Conservation (phyloP, 2,329 filamentous ascomycete genomes). For the Alternaria triticimaculans region DNA sequence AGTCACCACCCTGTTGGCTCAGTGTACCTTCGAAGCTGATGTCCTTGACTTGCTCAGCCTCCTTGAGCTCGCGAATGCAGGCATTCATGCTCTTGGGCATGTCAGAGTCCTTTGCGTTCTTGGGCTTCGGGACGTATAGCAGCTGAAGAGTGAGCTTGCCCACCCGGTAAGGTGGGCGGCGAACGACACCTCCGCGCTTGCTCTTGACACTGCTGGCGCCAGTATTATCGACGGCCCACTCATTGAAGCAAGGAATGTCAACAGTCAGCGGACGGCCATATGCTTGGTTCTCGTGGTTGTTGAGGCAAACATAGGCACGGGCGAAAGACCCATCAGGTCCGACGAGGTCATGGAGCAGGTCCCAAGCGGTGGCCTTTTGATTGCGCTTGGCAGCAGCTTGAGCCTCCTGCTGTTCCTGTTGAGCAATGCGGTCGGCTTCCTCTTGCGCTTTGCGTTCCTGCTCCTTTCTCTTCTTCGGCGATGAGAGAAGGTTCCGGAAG, state of each 20-base stretch:
- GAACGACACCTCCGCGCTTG: slow-evolving; percentile 79
- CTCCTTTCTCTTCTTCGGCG: slow-evolving; percentile 96
- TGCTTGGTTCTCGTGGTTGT: slow-evolving; percentile 86
- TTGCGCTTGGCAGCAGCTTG: slow-evolving; percentile 60
- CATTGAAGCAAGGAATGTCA: slow-evolving; percentile 95
- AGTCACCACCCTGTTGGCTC: slow-evolving; percentile 97
- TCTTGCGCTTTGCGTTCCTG: slow-evolving; percentile 83
- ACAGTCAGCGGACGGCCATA: slow-evolving; percentile 88
- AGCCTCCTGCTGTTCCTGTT: slow-evolving; percentile 50
- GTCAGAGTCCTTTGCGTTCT: slow-evolving; percentile 84
- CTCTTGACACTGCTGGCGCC: slow-evolving; percentile 88
- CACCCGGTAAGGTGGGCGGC: slow-evolving; percentile 90
- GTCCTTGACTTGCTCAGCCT: slow-evolving; percentile 80
- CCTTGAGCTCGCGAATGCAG: slow-evolving; percentile 90
- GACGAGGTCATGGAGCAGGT: slow-evolving; percentile 83
- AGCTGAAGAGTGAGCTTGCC: slow-evolving; percentile 94
- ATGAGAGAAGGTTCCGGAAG: slow-evolving; percentile 84
- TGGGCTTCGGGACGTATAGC: slow-evolving; percentile 91
- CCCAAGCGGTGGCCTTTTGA: slow-evolving; percentile 76
- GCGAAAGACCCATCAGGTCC: slow-evolving; percentile 94
- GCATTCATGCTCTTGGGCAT: slow-evolving; percentile 99
- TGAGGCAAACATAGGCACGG: slow-evolving; percentile 89
- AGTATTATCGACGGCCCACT: slow-evolving; percentile 91
- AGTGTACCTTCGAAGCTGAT: slow-evolving; percentile 86
- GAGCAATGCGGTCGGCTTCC: slow-evolving; percentile 75